Conservation (phyloP, 2,329 filamentous ascomycete species). For the Scytalidium lignicola region DNA sequence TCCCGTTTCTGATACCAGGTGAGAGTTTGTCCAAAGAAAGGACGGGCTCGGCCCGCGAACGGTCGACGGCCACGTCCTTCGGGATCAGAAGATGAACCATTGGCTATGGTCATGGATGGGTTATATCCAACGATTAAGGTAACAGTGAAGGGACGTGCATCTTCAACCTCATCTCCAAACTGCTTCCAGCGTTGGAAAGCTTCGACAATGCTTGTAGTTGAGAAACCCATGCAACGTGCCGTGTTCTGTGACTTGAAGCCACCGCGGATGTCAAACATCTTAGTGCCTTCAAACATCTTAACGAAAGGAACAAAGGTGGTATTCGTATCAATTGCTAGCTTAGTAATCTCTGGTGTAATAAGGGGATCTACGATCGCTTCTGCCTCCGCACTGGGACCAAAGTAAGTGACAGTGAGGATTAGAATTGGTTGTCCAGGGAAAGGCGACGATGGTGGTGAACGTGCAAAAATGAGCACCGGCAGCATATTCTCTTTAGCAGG, state of each 20-base stretch:
- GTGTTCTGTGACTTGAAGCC: constrained; percentile 26
- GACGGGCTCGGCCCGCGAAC: background rate
- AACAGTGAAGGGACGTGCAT: constrained; percentile 12
- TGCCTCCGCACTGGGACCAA: constrained; percentile 20
- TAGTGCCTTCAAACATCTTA: constrained; percentile 18
- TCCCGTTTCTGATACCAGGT: background rate
- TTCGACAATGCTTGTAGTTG: constrained; percentile 10
- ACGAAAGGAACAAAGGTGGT: constrained; percentile 19
- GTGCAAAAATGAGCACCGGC: constrained; percentile 21
- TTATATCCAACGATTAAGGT: constrained; percentile 9
- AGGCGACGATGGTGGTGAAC: constrained; percentile 27
- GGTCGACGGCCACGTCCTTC: background rate
- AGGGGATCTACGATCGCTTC: constrained; percentile 18
- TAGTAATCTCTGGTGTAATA: constrained; percentile 10
- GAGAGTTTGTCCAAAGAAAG: background rate
- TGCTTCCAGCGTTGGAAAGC: constrained; percentile 21
- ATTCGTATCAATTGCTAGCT: constrained; percentile 17
- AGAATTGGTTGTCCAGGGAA: constrained; percentile 25
- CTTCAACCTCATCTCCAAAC: constrained; percentile 14
- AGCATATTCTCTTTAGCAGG: constrained; percentile 11
- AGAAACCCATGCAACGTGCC: constrained; percentile 15
- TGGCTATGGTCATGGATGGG: background rate
- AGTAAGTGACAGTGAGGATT: constrained; percentile 16
- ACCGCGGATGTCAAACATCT: constrained; percentile 22
- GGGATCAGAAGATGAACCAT: background rate